Percentiles rank a stretch among this genome's conserved stretches.
phyloP scores from a whole-genome alignment of 805 yeast species.

The Ogataea corticis region DNA sequence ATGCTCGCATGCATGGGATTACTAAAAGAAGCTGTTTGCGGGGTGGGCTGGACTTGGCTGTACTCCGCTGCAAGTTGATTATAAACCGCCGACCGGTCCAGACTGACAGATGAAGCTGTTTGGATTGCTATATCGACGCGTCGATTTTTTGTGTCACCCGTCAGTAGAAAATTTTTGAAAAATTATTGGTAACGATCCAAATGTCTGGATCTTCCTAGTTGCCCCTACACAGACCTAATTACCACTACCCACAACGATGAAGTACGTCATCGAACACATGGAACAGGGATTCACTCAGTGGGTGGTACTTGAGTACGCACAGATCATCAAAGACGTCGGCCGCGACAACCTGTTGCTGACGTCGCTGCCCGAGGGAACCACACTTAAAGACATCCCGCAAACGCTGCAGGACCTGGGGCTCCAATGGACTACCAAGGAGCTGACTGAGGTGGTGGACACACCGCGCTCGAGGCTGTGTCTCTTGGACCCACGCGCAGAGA shows the following conservation, averaged over 20 bases:
- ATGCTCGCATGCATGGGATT: too few relatives aligned
- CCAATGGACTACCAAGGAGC: slow-evolving; percentile 80
- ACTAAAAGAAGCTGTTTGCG: too few relatives aligned
- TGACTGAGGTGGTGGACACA: slow-evolving; percentile 52
- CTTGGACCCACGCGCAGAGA: slow-evolving; percentile 83
- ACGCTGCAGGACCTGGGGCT: slow-evolving; percentile 60
- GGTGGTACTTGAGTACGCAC: slow-evolving; percentile 86
- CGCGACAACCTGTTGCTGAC: slow-evolving; percentile 70
- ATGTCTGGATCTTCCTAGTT: background rate
- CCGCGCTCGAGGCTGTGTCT: slow-evolving; percentile 64
- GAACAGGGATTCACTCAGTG: slow-evolving; percentile 95
- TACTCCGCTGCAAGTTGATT: too few relatives aligned
- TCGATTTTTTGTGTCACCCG: slow-evolving; percentile 2
- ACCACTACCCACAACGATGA: too few relatives aligned
- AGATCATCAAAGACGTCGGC: slow-evolving; percentile 83
- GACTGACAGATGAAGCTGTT: background rate
- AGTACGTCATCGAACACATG: slow-evolving; percentile 95
- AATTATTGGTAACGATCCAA: background rate
- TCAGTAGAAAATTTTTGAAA: slow-evolving; percentile 1
- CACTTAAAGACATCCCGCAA: slow-evolving; percentile 63
- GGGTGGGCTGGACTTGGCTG: too few relatives aligned
- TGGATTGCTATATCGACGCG: background rate
- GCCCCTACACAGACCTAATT: background rate
- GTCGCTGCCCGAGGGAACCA: slow-evolving; percentile 67
- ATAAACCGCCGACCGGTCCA: too few relatives aligned